Evolutionary conservation across 805 yeast genomes (phyloP).

Genomic region (Myxozyma geophila): DNA sequence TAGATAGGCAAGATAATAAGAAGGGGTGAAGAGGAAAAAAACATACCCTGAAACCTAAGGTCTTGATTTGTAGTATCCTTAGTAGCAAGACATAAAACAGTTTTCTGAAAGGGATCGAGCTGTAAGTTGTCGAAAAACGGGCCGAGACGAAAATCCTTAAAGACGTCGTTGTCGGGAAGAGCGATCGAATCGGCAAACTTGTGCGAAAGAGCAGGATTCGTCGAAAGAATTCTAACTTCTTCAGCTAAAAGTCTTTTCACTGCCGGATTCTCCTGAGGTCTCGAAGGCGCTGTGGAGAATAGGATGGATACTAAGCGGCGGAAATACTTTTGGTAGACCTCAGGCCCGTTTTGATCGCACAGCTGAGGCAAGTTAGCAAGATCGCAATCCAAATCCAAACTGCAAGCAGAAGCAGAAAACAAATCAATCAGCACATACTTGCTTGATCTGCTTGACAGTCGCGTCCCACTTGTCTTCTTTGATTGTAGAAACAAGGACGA

Average conservation of each 20-base stretch:
- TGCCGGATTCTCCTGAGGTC: conserved; percentile 41
- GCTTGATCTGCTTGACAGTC: conserved; percentile 53
- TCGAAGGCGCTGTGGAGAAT: conserved; percentile 23
- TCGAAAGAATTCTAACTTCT: conserved; percentile 23
- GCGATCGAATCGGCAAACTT: conserved; percentile 27
- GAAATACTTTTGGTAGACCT: conserved; percentile 46
- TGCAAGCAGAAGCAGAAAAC: neutral
- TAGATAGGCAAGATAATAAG: conserved; percentile 3
- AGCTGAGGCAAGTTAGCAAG: conserved; percentile 41
- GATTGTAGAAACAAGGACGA: conserved; percentile 55
- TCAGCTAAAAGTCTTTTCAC: conserved; percentile 35
- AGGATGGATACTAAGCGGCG: conserved; percentile 42
- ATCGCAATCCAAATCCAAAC: neutral
- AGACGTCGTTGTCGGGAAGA: conserved; percentile 38
- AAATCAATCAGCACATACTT: conserved; percentile 35
- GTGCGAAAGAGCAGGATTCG: conserved; percentile 26
- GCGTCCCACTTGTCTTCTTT: conserved; percentile 49
- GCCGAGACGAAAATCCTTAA: conserved; percentile 43
- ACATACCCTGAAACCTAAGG: conserved; percentile 27
- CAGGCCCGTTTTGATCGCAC: conserved; percentile 46
- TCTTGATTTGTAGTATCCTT: conserved; percentile 17
- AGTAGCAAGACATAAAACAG: conserved; percentile 36
- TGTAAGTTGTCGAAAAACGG: conserved; percentile 44
- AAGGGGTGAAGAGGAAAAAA: neutral
- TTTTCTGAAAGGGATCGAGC: conserved; percentile 39